phyloP scores from a whole-genome alignment of 2,329 filamentous ascomycete species.

The Teratosphaeriaceae sp. region DNA sequence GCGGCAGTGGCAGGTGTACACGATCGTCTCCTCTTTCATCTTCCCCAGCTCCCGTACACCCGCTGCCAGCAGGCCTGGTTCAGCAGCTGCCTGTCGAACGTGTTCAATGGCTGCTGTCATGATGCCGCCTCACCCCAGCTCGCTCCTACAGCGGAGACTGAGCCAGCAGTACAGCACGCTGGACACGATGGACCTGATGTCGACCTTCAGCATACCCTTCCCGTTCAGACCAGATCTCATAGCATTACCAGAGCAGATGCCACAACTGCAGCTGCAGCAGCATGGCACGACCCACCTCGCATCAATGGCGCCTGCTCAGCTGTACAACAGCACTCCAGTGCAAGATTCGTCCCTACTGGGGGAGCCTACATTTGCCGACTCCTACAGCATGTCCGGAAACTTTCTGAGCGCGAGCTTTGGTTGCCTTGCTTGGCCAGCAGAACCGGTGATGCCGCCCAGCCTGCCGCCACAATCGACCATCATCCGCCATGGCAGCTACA shows the following conservation, averaged over 20 bases:
- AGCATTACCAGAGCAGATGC: slow-evolving; percentile 13
- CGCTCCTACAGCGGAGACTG: slow-evolving; percentile 20
- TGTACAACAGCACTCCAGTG: slow-evolving; percentile 14
- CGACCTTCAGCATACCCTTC: slow-evolving; percentile 24
- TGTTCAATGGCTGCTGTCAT: slow-evolving; percentile 17
- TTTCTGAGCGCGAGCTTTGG: slow-evolving; percentile 8
- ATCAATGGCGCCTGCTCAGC: slow-evolving; percentile 17
- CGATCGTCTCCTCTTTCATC: neutral
- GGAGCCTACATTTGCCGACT: slow-evolving; percentile 1
- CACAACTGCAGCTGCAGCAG: slow-evolving; percentile 5
- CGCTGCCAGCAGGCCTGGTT: no score
- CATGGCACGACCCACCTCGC: neutral
- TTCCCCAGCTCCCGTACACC: no score
- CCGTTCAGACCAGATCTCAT: slow-evolving; percentile 19
- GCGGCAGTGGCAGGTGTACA: neutral
- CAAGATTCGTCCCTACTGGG: no score
- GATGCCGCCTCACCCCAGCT: slow-evolving; percentile 13
- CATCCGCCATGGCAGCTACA: slow-evolving; percentile 17
- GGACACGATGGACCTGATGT: slow-evolving; percentile 22
- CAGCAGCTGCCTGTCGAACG: neutral
- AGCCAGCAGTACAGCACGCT: slow-evolving; percentile 20
- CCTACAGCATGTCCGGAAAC: neutral
- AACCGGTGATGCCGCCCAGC: slow-evolving; percentile 4
- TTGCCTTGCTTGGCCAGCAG: slow-evolving; percentile 7
- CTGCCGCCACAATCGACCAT: slow-evolving; percentile 12